A percentile compares a stretch with the other conserved stretches of the same genome.
Evolutionary conservation across 208 protist species (phyloP).

Genomic region (Leishmania guyanensis): DNA sequence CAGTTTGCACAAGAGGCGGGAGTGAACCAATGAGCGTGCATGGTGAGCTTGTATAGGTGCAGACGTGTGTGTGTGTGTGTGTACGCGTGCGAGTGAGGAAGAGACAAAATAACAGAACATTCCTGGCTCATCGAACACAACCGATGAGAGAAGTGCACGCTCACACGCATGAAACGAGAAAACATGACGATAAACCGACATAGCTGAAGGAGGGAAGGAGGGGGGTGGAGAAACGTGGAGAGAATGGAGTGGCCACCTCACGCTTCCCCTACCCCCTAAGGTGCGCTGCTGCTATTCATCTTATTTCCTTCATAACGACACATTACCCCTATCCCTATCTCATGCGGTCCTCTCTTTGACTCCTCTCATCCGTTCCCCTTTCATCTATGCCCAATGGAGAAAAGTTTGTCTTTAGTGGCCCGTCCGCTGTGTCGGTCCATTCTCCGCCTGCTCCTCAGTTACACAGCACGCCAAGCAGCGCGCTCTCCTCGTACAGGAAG

Average conservation of each 20-base stretch:
- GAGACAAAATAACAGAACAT: background rate
- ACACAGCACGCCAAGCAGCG: conserved; percentile 85
- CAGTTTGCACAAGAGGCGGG: background rate
- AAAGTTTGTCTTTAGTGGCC: background rate
- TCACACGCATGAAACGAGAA: background rate
- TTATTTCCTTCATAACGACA: background rate
- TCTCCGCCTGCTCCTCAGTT: conserved; percentile 34
- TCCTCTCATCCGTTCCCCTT: background rate
- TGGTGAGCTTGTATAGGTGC: no score
- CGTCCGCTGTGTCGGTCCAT: background rate
- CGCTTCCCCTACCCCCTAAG: background rate
- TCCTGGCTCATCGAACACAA: background rate
- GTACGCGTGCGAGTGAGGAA: background rate
- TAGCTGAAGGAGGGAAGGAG: background rate
- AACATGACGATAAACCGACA: background rate
- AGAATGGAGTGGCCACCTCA: background rate
- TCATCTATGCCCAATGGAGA: background rate
- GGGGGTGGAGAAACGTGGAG: background rate
- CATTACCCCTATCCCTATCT: background rate
- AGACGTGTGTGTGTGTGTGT: background rate
- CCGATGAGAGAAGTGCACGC: background rate
- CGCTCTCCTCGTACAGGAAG: conserved; percentile 90
- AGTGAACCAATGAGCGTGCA: background rate
- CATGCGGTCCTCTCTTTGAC: background rate
- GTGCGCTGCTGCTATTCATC: background rate